Percentiles rank a stretch among this genome's conserved stretches.
Evolutionary conservation across 495 filamentous ascomycete genomes (phyloP).

Genomic region (Beverwykella pulmonaria): DNA sequence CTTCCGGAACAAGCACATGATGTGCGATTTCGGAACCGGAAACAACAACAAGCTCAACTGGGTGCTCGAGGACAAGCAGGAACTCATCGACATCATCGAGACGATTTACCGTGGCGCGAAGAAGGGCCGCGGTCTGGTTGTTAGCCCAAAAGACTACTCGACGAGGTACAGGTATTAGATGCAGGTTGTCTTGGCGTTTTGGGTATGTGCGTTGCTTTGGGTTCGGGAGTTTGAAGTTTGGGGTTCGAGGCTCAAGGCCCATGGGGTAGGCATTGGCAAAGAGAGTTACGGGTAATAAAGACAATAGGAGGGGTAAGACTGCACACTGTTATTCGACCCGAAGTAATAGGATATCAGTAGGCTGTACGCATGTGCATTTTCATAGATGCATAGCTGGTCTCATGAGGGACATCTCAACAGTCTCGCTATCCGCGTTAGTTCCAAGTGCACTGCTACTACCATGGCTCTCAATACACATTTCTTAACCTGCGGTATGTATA

Average conservation of each 20-base stretch:
- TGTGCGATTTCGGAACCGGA: conserved; percentile 94
- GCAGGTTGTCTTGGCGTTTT: neutral
- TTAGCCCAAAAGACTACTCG: conserved; percentile 78
- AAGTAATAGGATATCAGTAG: neutral
- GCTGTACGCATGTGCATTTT: no score
- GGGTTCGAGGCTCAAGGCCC: neutral
- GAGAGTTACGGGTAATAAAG: neutral
- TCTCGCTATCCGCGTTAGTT: no score
- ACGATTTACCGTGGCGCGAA: conserved; percentile 96
- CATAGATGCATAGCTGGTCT: no score
- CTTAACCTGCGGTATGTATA: no score
- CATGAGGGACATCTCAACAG: no score
- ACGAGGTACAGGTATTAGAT: conserved; percentile 41
- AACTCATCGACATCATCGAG: conserved; percentile 97
- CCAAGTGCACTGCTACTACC: no score
- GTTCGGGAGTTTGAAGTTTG: neutral
- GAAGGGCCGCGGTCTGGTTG: conserved; percentile 93
- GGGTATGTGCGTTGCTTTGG: neutral
- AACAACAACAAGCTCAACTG: conserved; percentile 99
- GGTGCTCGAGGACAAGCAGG: conserved; percentile 97
- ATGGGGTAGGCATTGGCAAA: neutral
- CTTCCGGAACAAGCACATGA: conserved; percentile 98
- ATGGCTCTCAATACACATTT: no score
- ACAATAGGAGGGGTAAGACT: neutral
- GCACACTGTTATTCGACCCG: no score